Evolutionary conservation across 1,284 basidiomycete genomes (phyloP).

Genomic region (Ustilago bromivora): DNA sequence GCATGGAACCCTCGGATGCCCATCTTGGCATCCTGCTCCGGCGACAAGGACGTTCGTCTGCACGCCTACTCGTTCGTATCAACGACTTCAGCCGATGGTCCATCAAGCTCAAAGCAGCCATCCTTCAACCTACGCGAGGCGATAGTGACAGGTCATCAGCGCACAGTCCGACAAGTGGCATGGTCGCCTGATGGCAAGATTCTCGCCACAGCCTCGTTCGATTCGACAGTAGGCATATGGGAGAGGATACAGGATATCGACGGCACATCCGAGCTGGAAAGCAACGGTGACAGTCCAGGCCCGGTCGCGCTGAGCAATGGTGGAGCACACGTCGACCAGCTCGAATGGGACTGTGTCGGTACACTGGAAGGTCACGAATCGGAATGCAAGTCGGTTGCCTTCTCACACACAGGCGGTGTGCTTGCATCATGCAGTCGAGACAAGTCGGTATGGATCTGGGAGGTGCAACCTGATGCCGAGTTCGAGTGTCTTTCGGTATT

Average conservation of each 20-base stretch:
- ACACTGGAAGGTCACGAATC: slow-evolving; percentile 95
- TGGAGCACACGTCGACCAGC: slow-evolving; percentile 52
- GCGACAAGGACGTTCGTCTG: slow-evolving; percentile 89
- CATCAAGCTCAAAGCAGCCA: slow-evolving; percentile 55
- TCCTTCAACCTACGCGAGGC: slow-evolving; percentile 61
- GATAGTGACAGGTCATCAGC: slow-evolving; percentile 81
- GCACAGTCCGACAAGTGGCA: slow-evolving; percentile 88
- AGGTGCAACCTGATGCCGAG: slow-evolving; percentile 79
- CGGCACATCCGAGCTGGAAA: slow-evolving; percentile 21
- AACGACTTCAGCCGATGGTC: slow-evolving; percentile 30
- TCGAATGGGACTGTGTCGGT: slow-evolving; percentile 82
- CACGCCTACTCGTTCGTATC: slow-evolving; percentile 76
- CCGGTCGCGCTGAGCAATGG: slow-evolving; percentile 70
- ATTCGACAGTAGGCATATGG: slow-evolving; percentile 92
- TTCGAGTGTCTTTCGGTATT: slow-evolving; percentile 95
- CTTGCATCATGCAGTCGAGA: slow-evolving; percentile 94
- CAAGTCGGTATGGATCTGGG: slow-evolving; percentile 99
- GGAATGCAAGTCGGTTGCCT: slow-evolving; percentile 95
- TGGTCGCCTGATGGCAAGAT: slow-evolving; percentile 90
- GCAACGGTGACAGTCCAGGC: slow-evolving; percentile 7
- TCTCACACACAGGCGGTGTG: slow-evolving; percentile 81
- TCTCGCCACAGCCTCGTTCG: slow-evolving; percentile 95
- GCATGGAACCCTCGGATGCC: slow-evolving; percentile 90
- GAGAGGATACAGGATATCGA: slow-evolving; percentile 72
- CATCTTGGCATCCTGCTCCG: slow-evolving; percentile 90